Base-by-base conservation (phyloP, 768 basidiomycete species). In the Pilatotrama ljubarskyi region DNA sequence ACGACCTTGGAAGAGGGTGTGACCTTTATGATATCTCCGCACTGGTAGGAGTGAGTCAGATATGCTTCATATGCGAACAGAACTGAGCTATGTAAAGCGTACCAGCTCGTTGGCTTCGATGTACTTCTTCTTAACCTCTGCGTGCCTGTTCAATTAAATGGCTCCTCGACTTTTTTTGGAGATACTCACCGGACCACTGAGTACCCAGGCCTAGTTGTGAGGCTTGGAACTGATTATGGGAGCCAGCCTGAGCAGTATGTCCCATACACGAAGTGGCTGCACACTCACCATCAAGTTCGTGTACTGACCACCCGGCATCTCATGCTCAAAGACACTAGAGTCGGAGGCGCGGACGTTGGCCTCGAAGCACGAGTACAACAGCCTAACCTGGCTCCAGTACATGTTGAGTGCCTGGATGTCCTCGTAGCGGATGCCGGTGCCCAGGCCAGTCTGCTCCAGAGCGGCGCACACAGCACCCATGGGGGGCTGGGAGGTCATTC, bases 1-100 rank as follows among this genome's bases (percentile, higher is more conserved):
- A 98, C 95, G 48, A 96, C 93, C 79, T 98, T 99, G 42, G 97
- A 98, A 13, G 97, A 97, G 29, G 97, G 97, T 24, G 97, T 99
- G 67, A 98, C 96, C 83, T 99, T 99, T 81, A 98, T 88, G 73
- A 99, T 90, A 67, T 98, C 94, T 46, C 97, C 97, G 73, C 96
- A 98, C 88, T 94, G 37, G 6, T 13, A 65, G 18, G 17, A 17
- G 18, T 32, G 42, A 38, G 32, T 61, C 37, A 54, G 48, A 32
- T 46, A 20, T 24, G 9, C 20, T 20, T 22, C 6, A 9, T 24
- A 14, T 1, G 9, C 18, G 24, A 52, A 55, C 43, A 43, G 37
- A 61, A 53, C 54, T 14, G 13, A 26, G 7, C 51, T 14, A 18
- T 48, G 54, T 52, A 42, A n/a, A 78, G 4, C 85, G 67, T 70